phyloP scores from a whole-genome alignment of 208 protist species.

The Leishmania arabica region DNA sequence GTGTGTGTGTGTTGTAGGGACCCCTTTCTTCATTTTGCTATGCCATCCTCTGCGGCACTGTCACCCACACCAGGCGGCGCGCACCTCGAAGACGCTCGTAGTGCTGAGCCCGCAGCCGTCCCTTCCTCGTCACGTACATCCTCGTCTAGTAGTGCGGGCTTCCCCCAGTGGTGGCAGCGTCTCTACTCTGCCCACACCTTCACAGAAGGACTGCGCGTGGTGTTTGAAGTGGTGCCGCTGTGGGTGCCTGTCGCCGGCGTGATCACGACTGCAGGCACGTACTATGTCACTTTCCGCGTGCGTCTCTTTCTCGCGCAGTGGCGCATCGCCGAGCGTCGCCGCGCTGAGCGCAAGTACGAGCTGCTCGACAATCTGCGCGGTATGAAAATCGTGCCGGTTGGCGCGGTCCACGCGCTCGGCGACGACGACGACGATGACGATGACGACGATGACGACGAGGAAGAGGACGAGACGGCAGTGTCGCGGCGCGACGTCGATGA shows the following conservation, averaged over 20 bases:
- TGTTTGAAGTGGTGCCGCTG: constrained; percentile 60
- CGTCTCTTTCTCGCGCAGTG: constrained; percentile 76
- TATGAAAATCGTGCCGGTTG: constrained; percentile 35
- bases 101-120: constrained; percentile 1
- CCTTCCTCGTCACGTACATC: constrained; percentile 10
- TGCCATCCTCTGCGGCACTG: constrained; percentile 19
- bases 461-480: constrained; percentile 69
- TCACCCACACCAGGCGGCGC: not conserved
- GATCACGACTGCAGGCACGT: constrained; percentile 43
- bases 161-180: constrained; percentile 36
- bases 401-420: constrained; percentile 46
- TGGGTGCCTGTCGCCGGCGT: constrained; percentile 71
- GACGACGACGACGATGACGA: constrained; percentile 56
- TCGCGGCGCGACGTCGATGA: constrained; percentile 84
- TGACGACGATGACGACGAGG: constrained; percentile 67
- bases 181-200: constrained; percentile 71
- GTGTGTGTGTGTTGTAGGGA: not conserved
- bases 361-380: constrained; percentile 66
- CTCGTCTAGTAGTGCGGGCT: constrained; percentile 7
- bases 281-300: constrained; percentile 67
- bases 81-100: not conserved
- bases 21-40: not conserved
- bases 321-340: constrained; percentile 69
- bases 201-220: constrained; percentile 43
- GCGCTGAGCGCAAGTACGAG: constrained; percentile 74